These are phyloP conservation scores for Microglena sp. DNA, from an alignment of 139 green algal genomes.

Conservation along the genomic window DNA sequence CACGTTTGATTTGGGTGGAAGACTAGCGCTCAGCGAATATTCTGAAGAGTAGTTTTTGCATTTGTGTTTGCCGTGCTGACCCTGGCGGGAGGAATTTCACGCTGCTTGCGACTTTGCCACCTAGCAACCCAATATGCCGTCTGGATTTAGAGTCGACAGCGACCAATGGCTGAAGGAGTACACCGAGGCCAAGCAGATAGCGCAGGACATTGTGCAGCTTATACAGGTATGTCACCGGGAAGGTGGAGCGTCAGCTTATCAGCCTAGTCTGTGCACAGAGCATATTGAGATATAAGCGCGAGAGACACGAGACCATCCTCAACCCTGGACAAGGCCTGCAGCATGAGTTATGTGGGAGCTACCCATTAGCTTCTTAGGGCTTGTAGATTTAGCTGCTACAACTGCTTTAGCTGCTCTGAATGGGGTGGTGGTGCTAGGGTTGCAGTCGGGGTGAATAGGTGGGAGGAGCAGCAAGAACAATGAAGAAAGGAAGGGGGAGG, in stretches of 20 bases:
- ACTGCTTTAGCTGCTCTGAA: too few relatives aligned
- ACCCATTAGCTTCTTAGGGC: too few relatives aligned
- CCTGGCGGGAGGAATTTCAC: not conserved
- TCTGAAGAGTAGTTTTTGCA: not conserved
- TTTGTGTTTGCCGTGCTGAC: not conserved
- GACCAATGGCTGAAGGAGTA: slow-evolving; percentile 66
- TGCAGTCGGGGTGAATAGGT: too few relatives aligned
- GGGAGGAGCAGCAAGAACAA: too few relatives aligned
- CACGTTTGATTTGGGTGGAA: not conserved
- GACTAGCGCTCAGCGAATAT: not conserved
- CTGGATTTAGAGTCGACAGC: slow-evolving; percentile 46
- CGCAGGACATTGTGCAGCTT: slow-evolving; percentile 46
- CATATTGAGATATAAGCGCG: too few relatives aligned
- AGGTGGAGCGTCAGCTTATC: too few relatives aligned
- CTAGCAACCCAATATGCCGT: not conserved
- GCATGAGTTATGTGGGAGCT: too few relatives aligned
- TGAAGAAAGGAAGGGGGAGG: too few relatives aligned
- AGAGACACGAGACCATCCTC: too few relatives aligned
- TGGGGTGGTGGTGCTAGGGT: too few relatives aligned
- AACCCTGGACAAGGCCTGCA: too few relatives aligned
- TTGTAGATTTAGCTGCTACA: too few relatives aligned
- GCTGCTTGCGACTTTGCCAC: not conserved
- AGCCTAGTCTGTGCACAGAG: not conserved
- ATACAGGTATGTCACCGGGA: slow-evolving; percentile 64
- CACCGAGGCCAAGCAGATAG: slow-evolving; percentile 54